These are phyloP conservation scores for Candida khao-thaluensis DNA, from an alignment of 805 yeast genomes.

Conservation along the genomic window DNA sequence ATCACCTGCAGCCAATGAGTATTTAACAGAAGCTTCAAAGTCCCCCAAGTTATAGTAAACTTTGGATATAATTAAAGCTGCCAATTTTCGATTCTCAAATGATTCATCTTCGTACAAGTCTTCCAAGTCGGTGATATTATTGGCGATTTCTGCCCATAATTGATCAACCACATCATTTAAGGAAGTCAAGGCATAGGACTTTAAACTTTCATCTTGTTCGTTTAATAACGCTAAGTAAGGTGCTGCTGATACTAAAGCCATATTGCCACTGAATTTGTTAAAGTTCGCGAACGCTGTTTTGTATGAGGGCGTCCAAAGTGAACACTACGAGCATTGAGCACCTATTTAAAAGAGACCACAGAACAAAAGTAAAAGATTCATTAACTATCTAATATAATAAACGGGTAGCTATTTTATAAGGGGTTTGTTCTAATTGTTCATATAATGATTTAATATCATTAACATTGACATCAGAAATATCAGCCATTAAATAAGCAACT, in stretches of 20 bases:
- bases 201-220: slow-evolving; percentile 76
- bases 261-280: slow-evolving; percentile 16
- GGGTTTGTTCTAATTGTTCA: slow-evolving; percentile 83
- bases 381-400: slow-evolving; percentile 74
- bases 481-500: slow-evolving; percentile 97
- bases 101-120: slow-evolving; percentile 82
- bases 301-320: no score
- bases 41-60: slow-evolving; percentile 91
- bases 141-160: slow-evolving; percentile 97
- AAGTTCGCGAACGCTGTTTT: not conserved
- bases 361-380: no score
- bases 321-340: no score
- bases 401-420: slow-evolving; percentile 88
- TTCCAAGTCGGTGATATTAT: slow-evolving; percentile 82
- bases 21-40: slow-evolving; percentile 84
- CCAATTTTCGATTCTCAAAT: slow-evolving; percentile 75
- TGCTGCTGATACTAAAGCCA: slow-evolving; percentile 81
- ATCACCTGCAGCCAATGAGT: slow-evolving; percentile 80
- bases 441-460: slow-evolving; percentile 82
- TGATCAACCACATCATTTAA: slow-evolving; percentile 83
- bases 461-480: slow-evolving; percentile 79
- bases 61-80: slow-evolving; percentile 90
- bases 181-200: slow-evolving; percentile 80
- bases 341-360: no score
- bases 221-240: slow-evolving; percentile 86